Conservation (phyloP, 768 basidiomycete species). For the Mycena chlorophos region DNA sequence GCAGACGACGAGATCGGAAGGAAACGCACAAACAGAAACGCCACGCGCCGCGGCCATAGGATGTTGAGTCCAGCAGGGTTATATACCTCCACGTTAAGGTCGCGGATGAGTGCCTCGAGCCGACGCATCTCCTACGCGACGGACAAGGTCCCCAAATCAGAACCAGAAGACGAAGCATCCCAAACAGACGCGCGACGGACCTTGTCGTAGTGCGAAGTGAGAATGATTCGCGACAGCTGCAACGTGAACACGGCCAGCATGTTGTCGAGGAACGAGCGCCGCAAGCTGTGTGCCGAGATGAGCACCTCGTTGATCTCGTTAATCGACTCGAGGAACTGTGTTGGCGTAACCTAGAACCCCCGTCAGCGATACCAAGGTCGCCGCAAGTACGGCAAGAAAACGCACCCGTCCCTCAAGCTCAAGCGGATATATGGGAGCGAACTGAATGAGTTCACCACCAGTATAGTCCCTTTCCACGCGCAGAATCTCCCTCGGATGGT, state of each 20-base stretch:
- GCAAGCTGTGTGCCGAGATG: conserved; percentile 81
- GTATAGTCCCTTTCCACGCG: conserved; percentile 91
- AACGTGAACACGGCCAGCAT: conserved; percentile 74
- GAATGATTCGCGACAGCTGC: conserved; percentile 72
- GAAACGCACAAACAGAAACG: conserved; percentile 85
- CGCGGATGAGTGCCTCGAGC: conserved; percentile 60
- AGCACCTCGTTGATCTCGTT: conserved; percentile 88
- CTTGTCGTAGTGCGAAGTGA: conserved; percentile 79
- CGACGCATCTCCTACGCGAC: conserved; percentile 82
- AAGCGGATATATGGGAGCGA: conserved; percentile 83
- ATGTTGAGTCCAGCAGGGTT: conserved; percentile 88
- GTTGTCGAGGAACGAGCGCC: conserved; percentile 76
- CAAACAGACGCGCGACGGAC: conserved; percentile 37
- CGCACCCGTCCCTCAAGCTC: conserved; percentile 92
- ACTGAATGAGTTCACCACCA: conserved; percentile 88
- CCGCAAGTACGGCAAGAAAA: conserved; percentile 12
- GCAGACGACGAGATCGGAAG: conserved; percentile 9
- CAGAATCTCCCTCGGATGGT: conserved; percentile 90
- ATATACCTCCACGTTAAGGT: conserved; percentile 71
- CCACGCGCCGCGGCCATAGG: conserved; percentile 80
- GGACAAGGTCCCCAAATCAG: conserved; percentile 5
- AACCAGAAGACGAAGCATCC: neutral
- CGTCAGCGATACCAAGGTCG: neutral
- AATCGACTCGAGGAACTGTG: conserved; percentile 86
- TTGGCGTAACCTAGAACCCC: conserved; percentile 74